phyloP scores from a whole-genome alignment of 2,329 filamentous ascomycete genomes.

The Cadophora gregata region DNA sequence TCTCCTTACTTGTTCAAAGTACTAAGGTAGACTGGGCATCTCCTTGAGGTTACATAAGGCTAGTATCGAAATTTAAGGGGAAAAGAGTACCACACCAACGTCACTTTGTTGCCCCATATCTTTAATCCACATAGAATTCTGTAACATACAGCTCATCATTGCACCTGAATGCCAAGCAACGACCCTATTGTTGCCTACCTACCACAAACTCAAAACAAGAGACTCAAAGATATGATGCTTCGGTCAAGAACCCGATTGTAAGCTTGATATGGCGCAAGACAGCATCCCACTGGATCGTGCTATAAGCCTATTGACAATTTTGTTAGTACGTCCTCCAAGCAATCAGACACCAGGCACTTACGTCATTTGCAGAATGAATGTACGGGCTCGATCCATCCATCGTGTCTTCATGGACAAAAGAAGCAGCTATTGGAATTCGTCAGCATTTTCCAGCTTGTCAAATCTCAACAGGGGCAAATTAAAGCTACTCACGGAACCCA shows the following conservation, averaged over 20 bases:
- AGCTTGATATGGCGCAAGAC: constrained; percentile 19
- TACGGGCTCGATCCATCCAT: constrained; percentile 2
- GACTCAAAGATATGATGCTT: constrained; percentile 15
- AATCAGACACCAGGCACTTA: not conserved
- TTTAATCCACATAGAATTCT: too few species aligned
- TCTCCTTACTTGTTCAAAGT: not conserved
- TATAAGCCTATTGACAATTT: constrained; percentile 1
- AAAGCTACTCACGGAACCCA: constrained; percentile 18
- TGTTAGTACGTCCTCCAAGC: not conserved
- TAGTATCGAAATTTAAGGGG: too few species aligned
- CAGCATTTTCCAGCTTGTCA: not conserved
- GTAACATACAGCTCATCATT: too few species aligned
- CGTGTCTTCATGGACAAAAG: constrained; percentile 14
- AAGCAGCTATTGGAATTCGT: constrained; percentile 2
- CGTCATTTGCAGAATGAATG: constrained; percentile 10
- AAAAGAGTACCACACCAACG: too few species aligned
- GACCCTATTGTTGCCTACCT: not conserved
- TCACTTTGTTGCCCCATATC: too few species aligned
- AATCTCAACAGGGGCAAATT: not conserved
- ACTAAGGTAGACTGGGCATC: not conserved
- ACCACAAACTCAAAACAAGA: not conserved
- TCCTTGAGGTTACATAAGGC: too few species aligned
- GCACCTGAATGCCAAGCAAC: too few species aligned
- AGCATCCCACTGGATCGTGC: constrained; percentile 10
- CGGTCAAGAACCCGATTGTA: constrained; percentile 19